Conservation (phyloP, 495 filamentous ascomycete genomes). For the Hyaloscypha bicolor region DNA sequence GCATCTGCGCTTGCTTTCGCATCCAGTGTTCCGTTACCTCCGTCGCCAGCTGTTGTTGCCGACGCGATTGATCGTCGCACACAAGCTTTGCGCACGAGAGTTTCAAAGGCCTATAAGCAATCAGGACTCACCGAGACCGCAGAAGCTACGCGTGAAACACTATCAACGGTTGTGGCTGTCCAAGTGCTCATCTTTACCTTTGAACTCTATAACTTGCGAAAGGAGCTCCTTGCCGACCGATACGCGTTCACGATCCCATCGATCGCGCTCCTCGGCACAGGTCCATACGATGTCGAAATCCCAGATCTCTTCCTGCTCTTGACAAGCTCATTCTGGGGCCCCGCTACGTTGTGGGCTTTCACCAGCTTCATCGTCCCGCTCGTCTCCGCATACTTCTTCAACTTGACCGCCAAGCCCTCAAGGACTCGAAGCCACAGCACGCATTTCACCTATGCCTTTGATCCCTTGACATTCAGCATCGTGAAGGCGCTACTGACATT, state of each 20-base stretch:
- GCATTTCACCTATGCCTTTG: constrained; percentile 58
- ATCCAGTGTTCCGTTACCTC: constrained; percentile 64
- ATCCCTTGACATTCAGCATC: constrained; percentile 88
- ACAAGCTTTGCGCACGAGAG: constrained; percentile 57
- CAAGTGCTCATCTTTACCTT: constrained; percentile 63
- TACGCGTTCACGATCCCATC: constrained; percentile 72
- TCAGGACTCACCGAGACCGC: constrained; percentile 56
- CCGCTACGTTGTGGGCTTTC: constrained; percentile 74
- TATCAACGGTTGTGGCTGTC: constrained; percentile 68
- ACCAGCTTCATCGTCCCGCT: constrained; percentile 72
- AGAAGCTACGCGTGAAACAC: constrained; percentile 62
- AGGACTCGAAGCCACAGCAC: constrained; percentile 33
- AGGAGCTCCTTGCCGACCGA: constrained; percentile 64
- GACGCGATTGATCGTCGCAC: constrained; percentile 78
- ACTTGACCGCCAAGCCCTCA: constrained; percentile 57
- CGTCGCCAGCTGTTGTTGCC: constrained; percentile 84
- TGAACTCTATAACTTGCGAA: constrained; percentile 63
- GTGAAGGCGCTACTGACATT: constrained; percentile 80
- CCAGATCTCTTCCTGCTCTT: constrained; percentile 86
- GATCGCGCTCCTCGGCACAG: constrained; percentile 52
- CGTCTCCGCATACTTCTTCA: constrained; percentile 81
- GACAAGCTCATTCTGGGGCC: constrained; percentile 78
- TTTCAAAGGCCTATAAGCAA: constrained; percentile 49
- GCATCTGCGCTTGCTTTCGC: constrained; percentile 49
- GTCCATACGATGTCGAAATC: constrained; percentile 56